Evolutionary conservation across 2,329 filamentous ascomycete genomes (phyloP), one percentile per base, ranked within the genome.

Genomic region (Ceratocystis eucalypticola): DNA sequence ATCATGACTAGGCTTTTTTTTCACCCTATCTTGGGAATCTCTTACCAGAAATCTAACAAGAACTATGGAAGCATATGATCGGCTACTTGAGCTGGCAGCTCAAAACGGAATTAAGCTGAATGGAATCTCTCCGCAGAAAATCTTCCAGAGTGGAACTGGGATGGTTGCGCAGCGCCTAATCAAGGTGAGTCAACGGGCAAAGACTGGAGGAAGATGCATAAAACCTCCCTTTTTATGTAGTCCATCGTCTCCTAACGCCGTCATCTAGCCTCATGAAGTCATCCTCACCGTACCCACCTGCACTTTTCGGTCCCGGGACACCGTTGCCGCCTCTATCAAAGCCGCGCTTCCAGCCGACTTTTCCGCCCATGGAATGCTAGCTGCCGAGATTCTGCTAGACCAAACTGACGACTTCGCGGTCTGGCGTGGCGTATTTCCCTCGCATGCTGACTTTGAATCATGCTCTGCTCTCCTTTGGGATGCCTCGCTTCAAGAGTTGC

Each of bases 91-190:
- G 68, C 96, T 91, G 89, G 87, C 88, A 1, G 73, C 79, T 55
- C 75, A 76, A 1, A 80, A 84, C 67, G 88, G 88, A 15, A 81
- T 95, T 33, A 75, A 80, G 45, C 82, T 91, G 70, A 80, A 87
- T 71, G 86, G 85, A 33, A 84, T 95, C 61, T 78, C 78, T 1
- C 86, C 90, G 4, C 80, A 84, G 50, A 78, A 78, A 48, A 85
- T 96, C 17, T 82, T 86, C 5, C 88, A 86, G 1, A 81, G 88
- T 65, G 91, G 91, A 33, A 82, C 94, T 65, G 91, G 92, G 61
- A 85, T 96, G 66, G 80, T 92, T 63, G 87, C 90, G 4, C 86
- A 83, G 12, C 80, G 82, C 33, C 76, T 81, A 15, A 80, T 94
- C 68, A 77, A 87, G 76, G 88, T 89, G 48, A 44, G 62, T n/a